Conservation (phyloP, 2,329 filamentous ascomycete genomes). For the Monosporascus sp. region DNA sequence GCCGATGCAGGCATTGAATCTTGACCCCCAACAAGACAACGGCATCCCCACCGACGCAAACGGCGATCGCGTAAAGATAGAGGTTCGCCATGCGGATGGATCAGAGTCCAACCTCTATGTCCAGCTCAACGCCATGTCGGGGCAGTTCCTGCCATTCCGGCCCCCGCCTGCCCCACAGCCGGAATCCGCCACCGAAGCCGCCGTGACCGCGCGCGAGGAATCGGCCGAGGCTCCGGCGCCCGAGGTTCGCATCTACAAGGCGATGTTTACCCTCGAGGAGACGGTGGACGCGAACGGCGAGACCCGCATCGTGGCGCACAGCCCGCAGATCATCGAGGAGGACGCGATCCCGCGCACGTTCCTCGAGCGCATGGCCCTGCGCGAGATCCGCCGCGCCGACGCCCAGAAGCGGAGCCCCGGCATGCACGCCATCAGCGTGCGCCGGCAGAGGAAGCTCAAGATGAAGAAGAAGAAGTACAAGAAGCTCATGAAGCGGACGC, state of each 20-base stretch:
- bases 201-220: conserved; percentile 26
- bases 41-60: conserved; percentile 30
- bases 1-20: conserved; percentile 49
- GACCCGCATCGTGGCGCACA: conserved; percentile 56
- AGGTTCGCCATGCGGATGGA: conserved; percentile 52
- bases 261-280: conserved; percentile 63
- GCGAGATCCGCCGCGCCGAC: conserved; percentile 56
- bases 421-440: conserved; percentile 85
- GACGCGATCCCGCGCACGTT: conserved; percentile 46
- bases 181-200: conserved; percentile 35
- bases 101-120: conserved; percentile 55
- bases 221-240: conserved; percentile 27
- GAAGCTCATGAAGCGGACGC: conserved; percentile 93
- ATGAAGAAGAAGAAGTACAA: conserved; percentile 99
- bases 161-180: conserved; percentile 76
- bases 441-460: conserved; percentile 86
- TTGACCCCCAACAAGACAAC: conserved; percentile 33
- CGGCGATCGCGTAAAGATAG: conserved; percentile 44
- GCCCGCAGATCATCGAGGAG: conserved; percentile 51
- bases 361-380: conserved; percentile 63
- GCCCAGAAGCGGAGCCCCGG: conserved; percentile 39
- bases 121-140: conserved; percentile 63
- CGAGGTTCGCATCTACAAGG: conserved; percentile 55
- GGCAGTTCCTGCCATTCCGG: conserved; percentile 72
- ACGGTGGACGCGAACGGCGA: conserved; percentile 55